A percentile compares a stretch with the other conserved stretches of the same genome.
Conservation (phyloP, 2,329 filamentous ascomycete genomes). For the Trichoderma atroviride region DNA sequence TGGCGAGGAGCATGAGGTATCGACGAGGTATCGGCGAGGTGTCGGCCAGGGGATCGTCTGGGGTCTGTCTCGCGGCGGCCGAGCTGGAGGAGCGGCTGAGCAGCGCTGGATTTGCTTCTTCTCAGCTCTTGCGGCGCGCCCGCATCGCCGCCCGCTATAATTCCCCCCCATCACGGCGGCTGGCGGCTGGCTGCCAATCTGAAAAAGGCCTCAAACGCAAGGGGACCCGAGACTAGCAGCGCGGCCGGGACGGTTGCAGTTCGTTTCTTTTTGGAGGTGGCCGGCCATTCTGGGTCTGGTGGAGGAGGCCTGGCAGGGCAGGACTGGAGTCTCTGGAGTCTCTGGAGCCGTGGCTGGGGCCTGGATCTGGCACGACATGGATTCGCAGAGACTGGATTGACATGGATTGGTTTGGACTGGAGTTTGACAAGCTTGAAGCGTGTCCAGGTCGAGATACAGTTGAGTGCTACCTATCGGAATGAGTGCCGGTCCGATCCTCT, state of each 20-base stretch:
- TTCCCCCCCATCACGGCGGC: not conserved
- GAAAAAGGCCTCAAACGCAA: slow-evolving; percentile 18
- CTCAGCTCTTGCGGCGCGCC: not conserved
- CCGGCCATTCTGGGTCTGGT: not conserved
- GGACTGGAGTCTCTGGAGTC: not conserved
- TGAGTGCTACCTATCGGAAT: slow-evolving; percentile 11
- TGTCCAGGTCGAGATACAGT: not conserved
- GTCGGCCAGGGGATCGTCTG: no score
- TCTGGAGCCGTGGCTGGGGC: not conserved
- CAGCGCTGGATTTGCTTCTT: not conserved
- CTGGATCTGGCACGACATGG: not conserved
- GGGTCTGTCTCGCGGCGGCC: not conserved
- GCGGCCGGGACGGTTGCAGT: slow-evolving; percentile 8
- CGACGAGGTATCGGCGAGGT: not conserved
- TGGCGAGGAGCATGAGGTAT: not conserved
- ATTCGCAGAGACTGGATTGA: not conserved
- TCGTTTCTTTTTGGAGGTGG: not conserved
- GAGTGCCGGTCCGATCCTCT: slow-evolving; percentile 21
- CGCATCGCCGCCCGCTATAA: not conserved
- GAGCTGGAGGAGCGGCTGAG: slow-evolving; percentile 9
- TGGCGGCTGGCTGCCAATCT: not conserved
- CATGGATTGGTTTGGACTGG: not conserved
- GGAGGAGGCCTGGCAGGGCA: not conserved
- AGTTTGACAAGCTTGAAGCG: not conserved
- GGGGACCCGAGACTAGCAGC: slow-evolving; percentile 8